Percentiles rank a stretch among this genome's conserved stretches.
These are phyloP conservation scores for Dimocarpus longan DNA, from an alignment of 345 rosid species.

Conservation along the genomic window DNA sequence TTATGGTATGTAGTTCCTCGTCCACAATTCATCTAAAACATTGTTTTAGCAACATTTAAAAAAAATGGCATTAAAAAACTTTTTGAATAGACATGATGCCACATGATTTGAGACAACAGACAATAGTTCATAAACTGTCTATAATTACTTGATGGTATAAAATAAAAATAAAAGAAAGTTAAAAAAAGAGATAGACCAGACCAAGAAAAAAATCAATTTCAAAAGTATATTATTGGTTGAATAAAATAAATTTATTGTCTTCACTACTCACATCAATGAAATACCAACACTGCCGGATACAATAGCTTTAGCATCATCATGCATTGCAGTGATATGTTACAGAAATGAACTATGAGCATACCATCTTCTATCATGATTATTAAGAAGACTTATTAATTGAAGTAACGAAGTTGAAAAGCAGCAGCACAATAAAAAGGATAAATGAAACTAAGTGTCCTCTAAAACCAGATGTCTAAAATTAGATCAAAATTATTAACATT, in stretches of 20 bases:
- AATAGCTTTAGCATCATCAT: background rate
- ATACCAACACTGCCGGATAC: background rate
- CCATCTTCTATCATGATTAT: background rate
- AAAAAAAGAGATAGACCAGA: no score
- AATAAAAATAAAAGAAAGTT: no score
- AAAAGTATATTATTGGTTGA: no score
- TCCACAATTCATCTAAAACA: background rate
- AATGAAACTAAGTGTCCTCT: background rate
- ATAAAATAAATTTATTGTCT: no score
- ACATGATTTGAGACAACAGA: background rate
- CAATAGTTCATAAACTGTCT: background rate
- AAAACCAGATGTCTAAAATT: background rate
- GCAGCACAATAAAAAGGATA: background rate
- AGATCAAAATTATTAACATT: background rate
- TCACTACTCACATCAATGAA: background rate
- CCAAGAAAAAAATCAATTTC: no score
- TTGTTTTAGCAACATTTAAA: background rate
- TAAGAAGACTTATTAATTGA: background rate
- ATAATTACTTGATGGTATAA: background rate
- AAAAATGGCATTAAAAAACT: background rate
- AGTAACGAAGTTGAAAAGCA: background rate
- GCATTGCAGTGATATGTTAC: background rate
- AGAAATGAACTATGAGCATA: background rate
- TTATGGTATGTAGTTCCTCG: background rate
- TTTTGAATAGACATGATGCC: background rate